These are phyloP conservation scores for Dendrobium nobile DNA, from an alignment of 106 monocot species.

Conservation along the genomic window DNA sequence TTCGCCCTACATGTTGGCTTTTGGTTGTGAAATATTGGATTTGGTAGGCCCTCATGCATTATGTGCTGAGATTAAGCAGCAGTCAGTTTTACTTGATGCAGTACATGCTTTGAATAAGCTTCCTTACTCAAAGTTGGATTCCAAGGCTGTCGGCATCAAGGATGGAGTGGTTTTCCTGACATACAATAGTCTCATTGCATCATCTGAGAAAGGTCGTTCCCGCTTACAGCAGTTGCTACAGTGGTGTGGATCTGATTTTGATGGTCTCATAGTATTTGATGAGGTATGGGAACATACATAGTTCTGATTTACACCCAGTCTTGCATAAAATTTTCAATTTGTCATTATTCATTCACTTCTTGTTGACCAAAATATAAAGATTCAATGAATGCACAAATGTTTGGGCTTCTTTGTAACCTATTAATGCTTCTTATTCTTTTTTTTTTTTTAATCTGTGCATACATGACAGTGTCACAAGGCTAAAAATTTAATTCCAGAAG, in stretches of 20 bases:
- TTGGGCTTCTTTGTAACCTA: background rate
- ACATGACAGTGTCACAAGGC: slow-evolving; percentile 93
- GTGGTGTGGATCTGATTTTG: slow-evolving; percentile 93
- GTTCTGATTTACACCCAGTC: background rate
- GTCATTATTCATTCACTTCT: background rate
- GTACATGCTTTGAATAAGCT: slow-evolving; percentile 98
- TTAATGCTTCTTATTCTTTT: background rate
- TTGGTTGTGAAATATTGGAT: background rate
- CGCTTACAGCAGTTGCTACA: slow-evolving; percentile 90
- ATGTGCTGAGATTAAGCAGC: slow-evolving; percentile 2
- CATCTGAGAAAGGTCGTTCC: slow-evolving; percentile 94
- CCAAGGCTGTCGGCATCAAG: slow-evolving; percentile 91
- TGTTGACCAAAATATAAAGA: background rate
- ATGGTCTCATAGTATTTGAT: slow-evolving; percentile 93
- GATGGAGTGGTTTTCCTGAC: slow-evolving; percentile 92
- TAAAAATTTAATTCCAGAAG: slow-evolving; percentile 95
- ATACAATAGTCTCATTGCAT: slow-evolving; percentile 94
- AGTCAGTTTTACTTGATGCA: slow-evolving; percentile 27
- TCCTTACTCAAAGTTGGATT: slow-evolving; percentile 96
- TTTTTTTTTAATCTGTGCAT: background rate
- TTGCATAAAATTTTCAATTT: background rate
- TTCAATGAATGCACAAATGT: slow-evolving; percentile 1
- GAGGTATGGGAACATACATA: slow-evolving; percentile 52
- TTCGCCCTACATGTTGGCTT: background rate
- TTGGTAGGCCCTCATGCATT: background rate